phyloP scores from a whole-genome alignment of 495 filamentous ascomycete genomes.

The Trichoderma parareesei region DNA sequence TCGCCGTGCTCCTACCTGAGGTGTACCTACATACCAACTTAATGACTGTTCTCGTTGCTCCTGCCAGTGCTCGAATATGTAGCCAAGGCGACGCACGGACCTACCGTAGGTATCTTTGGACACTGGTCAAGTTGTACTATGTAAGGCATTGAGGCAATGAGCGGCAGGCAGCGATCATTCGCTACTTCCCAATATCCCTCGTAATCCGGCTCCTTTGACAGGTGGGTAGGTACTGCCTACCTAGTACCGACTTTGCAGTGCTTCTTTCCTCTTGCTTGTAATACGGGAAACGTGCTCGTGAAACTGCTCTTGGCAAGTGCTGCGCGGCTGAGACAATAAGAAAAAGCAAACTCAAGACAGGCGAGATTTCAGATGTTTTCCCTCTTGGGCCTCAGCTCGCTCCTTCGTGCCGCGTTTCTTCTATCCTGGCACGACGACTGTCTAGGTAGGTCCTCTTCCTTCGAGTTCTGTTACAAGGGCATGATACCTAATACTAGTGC shows the following conservation, averaged over 20 bases:
- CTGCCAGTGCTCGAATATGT: background rate
- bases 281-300: too few species aligned
- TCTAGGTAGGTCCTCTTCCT: too few species aligned
- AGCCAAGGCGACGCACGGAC: background rate
- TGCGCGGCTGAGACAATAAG: background rate
- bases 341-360: background rate
- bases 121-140: background rate
- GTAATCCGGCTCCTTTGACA: too few species aligned
- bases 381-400: background rate
- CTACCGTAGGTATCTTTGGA: too few species aligned
- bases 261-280: too few species aligned
- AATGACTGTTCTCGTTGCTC: too few species aligned
- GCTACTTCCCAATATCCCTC: background rate
- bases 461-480: background rate
- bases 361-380: background rate
- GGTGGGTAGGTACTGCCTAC: background rate
- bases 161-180: background rate
- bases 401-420: background rate
- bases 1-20: too few species aligned
- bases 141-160: conserved; percentile 4
- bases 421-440: too few species aligned
- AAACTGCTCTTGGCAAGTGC: too few species aligned
- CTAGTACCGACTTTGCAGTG: too few species aligned
- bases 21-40: too few species aligned
- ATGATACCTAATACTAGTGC: too few species aligned